Conservation (phyloP, 345 rosid genomes). For the Cardamine chenopodiifolia region DNA sequence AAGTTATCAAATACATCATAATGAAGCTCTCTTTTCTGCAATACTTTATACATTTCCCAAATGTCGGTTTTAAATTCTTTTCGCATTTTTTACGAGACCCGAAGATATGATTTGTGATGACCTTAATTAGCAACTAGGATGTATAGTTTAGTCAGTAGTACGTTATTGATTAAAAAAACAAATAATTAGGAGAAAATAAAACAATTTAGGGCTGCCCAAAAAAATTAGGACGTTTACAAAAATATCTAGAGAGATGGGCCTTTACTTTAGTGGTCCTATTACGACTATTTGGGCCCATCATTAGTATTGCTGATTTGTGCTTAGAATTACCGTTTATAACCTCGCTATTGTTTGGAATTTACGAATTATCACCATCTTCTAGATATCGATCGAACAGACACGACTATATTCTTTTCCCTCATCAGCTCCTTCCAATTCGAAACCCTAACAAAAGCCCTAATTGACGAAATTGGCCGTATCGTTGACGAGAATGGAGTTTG, state of each 20-base stretch:
- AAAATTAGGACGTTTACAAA: background rate
- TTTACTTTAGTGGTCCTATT: background rate
- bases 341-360: background rate
- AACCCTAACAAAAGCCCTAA: constrained; percentile 41
- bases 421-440: constrained; percentile 13
- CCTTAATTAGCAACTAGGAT: too few species aligned
- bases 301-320: background rate
- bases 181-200: background rate
- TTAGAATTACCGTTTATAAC: constrained; percentile 9
- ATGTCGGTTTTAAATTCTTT: background rate
- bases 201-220: too few species aligned
- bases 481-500: constrained; percentile 64
- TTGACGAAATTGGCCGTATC: constrained; percentile 12
- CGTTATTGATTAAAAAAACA: background rate
- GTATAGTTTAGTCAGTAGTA: too few species aligned
- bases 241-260: constrained; percentile 4
- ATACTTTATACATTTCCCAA: background rate
- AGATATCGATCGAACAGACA: constrained; percentile 27
- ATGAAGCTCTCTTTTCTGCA: constrained; percentile 18
- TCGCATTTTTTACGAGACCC: background rate
- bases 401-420: background rate
- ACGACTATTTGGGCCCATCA: constrained; percentile 8
- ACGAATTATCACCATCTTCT: constrained; percentile 13
- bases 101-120: too few species aligned
- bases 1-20: constrained; percentile 20